A percentile compares a stretch with the other conserved stretches of the same genome.
These are phyloP conservation scores for Fomitopsis betulina DNA, from an alignment of 1,284 basidiomycete genomes.

Conservation along the genomic window DNA sequence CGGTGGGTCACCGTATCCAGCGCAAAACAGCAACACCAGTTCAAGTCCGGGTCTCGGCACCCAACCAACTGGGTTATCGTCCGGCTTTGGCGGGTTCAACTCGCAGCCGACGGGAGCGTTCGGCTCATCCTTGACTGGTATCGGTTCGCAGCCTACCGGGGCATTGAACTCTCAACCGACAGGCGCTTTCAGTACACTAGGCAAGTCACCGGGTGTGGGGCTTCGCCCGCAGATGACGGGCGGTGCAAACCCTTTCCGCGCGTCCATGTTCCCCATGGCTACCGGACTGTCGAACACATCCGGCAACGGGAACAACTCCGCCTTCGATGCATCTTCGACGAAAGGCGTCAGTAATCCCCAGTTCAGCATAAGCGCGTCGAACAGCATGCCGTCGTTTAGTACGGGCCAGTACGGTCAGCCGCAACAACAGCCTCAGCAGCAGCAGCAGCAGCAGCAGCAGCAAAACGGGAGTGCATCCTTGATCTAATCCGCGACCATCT, in stretches of 20 bases:
- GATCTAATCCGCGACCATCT: constrained; percentile 4
- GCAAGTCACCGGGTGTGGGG: constrained; percentile 45
- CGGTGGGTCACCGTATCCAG: constrained; percentile 15
- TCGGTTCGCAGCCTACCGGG: constrained; percentile 27
- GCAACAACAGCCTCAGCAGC: too few species aligned
- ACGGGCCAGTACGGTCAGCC: constrained; percentile 15
- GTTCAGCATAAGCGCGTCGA: constrained; percentile 13
- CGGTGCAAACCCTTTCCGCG: constrained; percentile 72
- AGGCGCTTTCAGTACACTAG: constrained; percentile 16
- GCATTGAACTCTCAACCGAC: constrained; percentile 22
- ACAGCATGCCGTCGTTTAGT: constrained; percentile 9
- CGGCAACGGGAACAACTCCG: constrained; percentile 10
- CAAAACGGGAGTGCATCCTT: constrained; percentile 32
- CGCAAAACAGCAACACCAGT: constrained; percentile 8
- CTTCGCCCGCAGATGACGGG: constrained; percentile 72
- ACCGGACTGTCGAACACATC: constrained; percentile 13
- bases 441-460: constrained; percentile 25
- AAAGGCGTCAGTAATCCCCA: constrained; percentile 10
- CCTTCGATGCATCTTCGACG: constrained; percentile 15
- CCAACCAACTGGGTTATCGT: constrained; percentile 29
- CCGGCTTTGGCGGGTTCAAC: constrained; percentile 6
- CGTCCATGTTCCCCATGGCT: constrained; percentile 31
- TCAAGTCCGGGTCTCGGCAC: constrained; percentile 10
- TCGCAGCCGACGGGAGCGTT: constrained; percentile 16
- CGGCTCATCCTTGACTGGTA: constrained; percentile 5